These are phyloP conservation scores for Pleurozium schreberi DNA, from an alignment of 225 moss, liverwort and hornwort species.

Conservation along the genomic window DNA sequence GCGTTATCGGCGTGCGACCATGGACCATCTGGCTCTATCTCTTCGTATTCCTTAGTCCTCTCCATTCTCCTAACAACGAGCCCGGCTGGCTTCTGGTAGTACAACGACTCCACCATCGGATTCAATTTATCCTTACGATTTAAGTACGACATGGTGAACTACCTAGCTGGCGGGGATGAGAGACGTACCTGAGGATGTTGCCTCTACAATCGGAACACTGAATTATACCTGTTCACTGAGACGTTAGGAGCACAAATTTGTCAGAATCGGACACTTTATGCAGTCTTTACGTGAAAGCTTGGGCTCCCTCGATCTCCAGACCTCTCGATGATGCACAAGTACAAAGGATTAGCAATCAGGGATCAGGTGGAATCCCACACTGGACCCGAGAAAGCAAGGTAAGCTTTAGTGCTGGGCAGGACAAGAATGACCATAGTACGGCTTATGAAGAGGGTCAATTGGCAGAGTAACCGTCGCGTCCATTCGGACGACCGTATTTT, in stretches of 20 bases:
- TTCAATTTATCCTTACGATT: conserved; percentile 40
- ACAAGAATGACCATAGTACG: neutral
- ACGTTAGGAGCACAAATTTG: neutral
- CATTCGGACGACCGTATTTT: neutral
- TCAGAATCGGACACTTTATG: neutral
- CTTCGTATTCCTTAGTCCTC: conserved; percentile 9
- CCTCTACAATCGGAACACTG: neutral
- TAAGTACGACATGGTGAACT: conserved; percentile 18
- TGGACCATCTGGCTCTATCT: neutral
- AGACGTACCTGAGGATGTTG: conserved; percentile 13
- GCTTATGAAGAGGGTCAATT: neutral
- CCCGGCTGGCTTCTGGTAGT: conserved; percentile 29
- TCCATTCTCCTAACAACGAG: conserved; percentile 24
- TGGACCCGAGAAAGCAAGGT: too few relatives aligned
- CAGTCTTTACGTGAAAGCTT: neutral
- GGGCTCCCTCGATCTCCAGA: neutral
- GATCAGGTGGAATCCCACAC: neutral
- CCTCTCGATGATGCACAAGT: neutral
- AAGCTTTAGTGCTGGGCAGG: neutral
- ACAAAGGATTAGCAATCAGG: neutral
- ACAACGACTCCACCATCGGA: conserved; percentile 29
- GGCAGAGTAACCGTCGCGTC: neutral
- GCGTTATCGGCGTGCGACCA: conserved; percentile 10
- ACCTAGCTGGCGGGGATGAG: neutral
- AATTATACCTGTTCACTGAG: neutral